Conservation (phyloP, 2,329 filamentous ascomycete species). For the Lecanoromycetidae sp. region DNA sequence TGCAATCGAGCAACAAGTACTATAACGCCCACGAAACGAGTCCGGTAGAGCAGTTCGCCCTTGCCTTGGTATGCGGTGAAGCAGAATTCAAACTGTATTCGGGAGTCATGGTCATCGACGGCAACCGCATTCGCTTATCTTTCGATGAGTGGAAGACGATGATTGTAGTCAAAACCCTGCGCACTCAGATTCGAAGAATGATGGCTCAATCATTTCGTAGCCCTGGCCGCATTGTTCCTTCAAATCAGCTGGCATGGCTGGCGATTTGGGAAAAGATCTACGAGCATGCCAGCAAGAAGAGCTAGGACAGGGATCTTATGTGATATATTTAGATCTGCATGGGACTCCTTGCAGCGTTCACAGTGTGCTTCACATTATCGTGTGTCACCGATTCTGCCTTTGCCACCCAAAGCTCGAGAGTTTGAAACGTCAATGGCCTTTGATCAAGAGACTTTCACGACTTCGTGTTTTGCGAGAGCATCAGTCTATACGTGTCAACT, state of each 20-base stretch:
- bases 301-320: not conserved
- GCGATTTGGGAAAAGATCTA: constrained; percentile 57
- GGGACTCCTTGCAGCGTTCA: not conserved
- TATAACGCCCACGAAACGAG: constrained; percentile 88
- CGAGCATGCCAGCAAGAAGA: not conserved
- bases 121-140: constrained; percentile 72
- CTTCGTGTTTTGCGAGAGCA: too few relatives aligned
- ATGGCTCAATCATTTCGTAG: constrained; percentile 53
- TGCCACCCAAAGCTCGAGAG: too few relatives aligned
- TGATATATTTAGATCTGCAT: not conserved
- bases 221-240: constrained; percentile 33
- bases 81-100: constrained; percentile 82
- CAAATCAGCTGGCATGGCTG: constrained; percentile 61
- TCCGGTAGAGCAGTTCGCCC: constrained; percentile 65
- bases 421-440: too few relatives aligned
- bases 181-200: constrained; percentile 61
- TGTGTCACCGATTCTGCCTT: too few relatives aligned
- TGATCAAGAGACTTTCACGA: too few relatives aligned
- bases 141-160: constrained; percentile 82
- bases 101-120: constrained; percentile 75
- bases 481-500: too few relatives aligned
- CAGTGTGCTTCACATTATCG: too few relatives aligned
- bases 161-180: constrained; percentile 74
- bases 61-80: constrained; percentile 77
- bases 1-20: constrained; percentile 74